These are phyloP conservation scores for Wickerhamomyces xylosicus DNA, from an alignment of 805 yeast genomes.

Conservation along the genomic window DNA sequence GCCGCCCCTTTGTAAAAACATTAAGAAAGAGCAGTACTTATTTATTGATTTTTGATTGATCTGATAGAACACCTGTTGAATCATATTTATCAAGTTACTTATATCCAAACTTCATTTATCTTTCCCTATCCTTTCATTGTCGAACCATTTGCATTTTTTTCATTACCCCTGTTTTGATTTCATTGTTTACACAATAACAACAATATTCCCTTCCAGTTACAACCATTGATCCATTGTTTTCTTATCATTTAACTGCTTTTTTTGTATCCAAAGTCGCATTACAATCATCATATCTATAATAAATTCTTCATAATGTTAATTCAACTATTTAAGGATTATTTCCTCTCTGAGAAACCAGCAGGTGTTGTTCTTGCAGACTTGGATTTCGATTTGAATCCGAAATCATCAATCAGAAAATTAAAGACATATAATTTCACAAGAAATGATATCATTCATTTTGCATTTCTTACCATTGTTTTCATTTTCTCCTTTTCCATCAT, in stretches of 20 bases:
- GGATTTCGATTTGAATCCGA: constrained; percentile 37
- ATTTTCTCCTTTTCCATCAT: constrained; percentile 46
- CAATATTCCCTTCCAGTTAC: too few species aligned
- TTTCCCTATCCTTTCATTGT: too few species aligned
- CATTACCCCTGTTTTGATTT: too few species aligned
- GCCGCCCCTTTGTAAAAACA: too few species aligned
- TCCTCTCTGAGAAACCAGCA: constrained; percentile 42
- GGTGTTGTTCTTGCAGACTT: constrained; percentile 40
- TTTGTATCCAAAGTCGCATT: background rate
- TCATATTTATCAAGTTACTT: too few species aligned
- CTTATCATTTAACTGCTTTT: constrained; percentile 13
- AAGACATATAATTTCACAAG: constrained; percentile 30
- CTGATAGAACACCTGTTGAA: too few species aligned
- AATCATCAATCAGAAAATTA: constrained; percentile 29
- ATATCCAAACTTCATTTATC: too few species aligned
- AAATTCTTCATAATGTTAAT: constrained; percentile 8
- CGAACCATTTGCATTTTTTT: too few species aligned
- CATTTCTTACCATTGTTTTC: constrained; percentile 40
- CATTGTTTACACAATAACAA: too few species aligned
- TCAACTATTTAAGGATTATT: constrained; percentile 35
- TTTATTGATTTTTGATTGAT: too few species aligned
- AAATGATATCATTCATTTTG: constrained; percentile 43
- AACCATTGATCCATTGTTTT: constrained; percentile 36
- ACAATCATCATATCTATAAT: background rate
- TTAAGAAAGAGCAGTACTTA: too few species aligned